Conservation (phyloP, 2,329 filamentous ascomycete genomes). For the Colletotrichum sp. region DNA sequence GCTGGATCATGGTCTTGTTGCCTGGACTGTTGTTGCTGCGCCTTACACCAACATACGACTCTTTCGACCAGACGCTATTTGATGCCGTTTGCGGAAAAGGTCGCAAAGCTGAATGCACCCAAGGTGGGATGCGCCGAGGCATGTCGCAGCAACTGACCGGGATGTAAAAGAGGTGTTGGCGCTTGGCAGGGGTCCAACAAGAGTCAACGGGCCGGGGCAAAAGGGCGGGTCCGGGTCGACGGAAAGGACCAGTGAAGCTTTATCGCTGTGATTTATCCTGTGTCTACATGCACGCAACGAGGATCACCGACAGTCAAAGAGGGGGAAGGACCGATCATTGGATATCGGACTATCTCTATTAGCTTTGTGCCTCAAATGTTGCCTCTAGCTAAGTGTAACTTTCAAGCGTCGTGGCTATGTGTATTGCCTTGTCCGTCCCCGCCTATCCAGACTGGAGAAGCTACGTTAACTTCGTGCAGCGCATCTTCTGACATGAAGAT, state of each 20-base stretch:
- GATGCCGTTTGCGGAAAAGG: neutral
- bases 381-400: neutral
- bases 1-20: neutral
- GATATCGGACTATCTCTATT: neutral
- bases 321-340: neutral
- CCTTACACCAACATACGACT: neutral
- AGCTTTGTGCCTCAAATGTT: neutral
- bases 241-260: neutral
- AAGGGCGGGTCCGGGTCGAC: neutral
- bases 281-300: neutral
- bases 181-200: neutral
- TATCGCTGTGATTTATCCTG: neutral
- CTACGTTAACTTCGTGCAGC: neutral
- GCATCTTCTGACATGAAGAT: neutral
- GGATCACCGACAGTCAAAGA: neutral
- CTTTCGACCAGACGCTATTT: neutral
- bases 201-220: neutral
- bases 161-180: neutral
- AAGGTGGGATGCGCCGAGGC: neutral
- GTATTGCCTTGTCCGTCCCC: neutral
- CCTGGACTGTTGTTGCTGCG: neutral
- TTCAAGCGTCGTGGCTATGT: no score
- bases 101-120: neutral
- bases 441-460: neutral
- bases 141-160: neutral